Conservation (phyloP, 176 grass and related monocot genomes). For the Olyra latifolia region DNA sequence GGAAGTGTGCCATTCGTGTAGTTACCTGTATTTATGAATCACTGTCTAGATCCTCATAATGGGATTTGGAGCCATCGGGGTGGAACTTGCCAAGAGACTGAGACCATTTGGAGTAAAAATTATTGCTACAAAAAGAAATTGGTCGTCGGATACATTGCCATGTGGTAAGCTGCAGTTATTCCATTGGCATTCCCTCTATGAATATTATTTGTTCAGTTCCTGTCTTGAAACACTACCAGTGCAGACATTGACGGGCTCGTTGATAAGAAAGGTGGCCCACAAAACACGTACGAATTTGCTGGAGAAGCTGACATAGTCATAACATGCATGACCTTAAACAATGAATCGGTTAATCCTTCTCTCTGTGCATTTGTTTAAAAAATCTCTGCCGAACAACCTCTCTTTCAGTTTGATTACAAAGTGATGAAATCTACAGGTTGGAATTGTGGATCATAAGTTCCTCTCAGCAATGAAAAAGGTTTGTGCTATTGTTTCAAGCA, state of each 20-base stretch:
- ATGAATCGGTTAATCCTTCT: slow-evolving; percentile 57
- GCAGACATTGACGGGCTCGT: slow-evolving; percentile 61
- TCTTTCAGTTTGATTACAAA: slow-evolving; percentile 5
- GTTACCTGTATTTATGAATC: slow-evolving; percentile 17
- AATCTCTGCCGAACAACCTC: background rate
- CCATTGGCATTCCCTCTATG: background rate
- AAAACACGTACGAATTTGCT: slow-evolving; percentile 75
- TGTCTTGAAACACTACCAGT: slow-evolving; percentile 33
- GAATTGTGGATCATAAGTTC: slow-evolving; percentile 75
- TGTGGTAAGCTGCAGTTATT: slow-evolving; percentile 47
- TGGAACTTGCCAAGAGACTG: slow-evolving; percentile 78
- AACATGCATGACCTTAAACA: slow-evolving; percentile 69
- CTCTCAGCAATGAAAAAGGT: slow-evolving; percentile 90
- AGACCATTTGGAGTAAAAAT: slow-evolving; percentile 89
- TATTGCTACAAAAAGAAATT: slow-evolving; percentile 86
- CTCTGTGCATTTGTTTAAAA: slow-evolving; percentile 1
- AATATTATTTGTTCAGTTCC: background rate
- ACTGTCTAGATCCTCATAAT: slow-evolving; percentile 74
- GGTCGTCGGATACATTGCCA: slow-evolving; percentile 53
- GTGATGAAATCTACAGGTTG: slow-evolving; percentile 58
- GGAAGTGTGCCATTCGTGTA: slow-evolving; percentile 13
- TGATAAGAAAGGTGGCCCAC: slow-evolving; percentile 72
- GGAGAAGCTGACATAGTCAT: slow-evolving; percentile 83
- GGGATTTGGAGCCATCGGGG: slow-evolving; percentile 88
- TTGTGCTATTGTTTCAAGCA: slow-evolving; percentile 20